Base-by-base conservation (phyloP, 805 yeast genomes). In the Candida oleophila region DNA sequence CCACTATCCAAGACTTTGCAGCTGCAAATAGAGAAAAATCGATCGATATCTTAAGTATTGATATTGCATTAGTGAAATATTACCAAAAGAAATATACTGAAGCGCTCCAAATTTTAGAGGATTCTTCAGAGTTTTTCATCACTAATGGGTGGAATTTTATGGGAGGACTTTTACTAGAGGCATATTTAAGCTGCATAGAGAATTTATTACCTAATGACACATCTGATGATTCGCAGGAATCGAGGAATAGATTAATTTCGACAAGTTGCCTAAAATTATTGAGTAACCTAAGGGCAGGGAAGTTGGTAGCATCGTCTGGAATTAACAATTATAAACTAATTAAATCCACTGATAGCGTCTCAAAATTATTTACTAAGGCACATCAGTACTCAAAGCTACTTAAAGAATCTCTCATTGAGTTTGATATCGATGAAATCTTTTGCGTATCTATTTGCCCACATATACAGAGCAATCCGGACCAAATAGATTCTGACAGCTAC, bases 81-180 rank as follows among this genome's bases (percentile, higher is more conserved):
- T 81, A 79, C 52, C 67, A 71, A 25, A 66, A 76, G 3, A 74
- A 86, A 30, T 85, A 80, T 54, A 73, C 74, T 33, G 76, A 77
- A 38, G 85, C 96, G 1, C 76, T 82, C 14, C 68, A 76, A 3
- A 80, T 87, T 2, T 68, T 92, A 11, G 80, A 81, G 34, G 80
- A 82, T 7, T 82, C 94, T 2, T 88, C 87, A 41, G 81, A 78
- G 34, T 81, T 81, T 46, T 90, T 87, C 56, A 74, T 78, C 5
- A 65, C 74, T 16, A 80, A 83, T 41, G 89, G 90, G 1, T 91
- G 97, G 97, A 78, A 78, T 43, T 63, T 69, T 39, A 80, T 89
- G 57, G 87, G 95, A 1, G 74, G 81, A 4, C 65, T 76, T n/a
- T 64, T 92, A 15, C 70, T 89, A 34, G 81, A 80, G 53, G 69